Evolutionary conservation across 2,329 filamentous ascomycete genomes (phyloP).

Genomic region (Xylariaceae sp.): DNA sequence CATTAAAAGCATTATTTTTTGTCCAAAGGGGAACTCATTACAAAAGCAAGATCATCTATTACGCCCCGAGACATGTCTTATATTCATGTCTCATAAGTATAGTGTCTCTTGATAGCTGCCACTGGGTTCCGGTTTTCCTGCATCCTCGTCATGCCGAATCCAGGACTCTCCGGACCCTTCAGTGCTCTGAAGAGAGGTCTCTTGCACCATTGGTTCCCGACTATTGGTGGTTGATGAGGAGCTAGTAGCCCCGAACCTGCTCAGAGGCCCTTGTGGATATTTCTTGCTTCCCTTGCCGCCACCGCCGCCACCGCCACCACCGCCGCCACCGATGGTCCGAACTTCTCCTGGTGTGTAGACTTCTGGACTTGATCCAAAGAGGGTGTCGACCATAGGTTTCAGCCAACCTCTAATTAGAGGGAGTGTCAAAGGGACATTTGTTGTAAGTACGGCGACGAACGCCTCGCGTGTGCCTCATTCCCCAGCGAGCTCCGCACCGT

Average conservation of each 20-base stretch:
- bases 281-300: too few species aligned
- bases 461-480: conserved; percentile 42
- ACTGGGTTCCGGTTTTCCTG: too few species aligned
- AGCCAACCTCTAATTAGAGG: conserved; percentile 40
- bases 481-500: conserved; percentile 39
- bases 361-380: conserved; percentile 5
- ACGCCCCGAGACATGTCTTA: too few species aligned
- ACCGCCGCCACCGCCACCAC: too few species aligned
- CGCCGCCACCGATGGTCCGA: conserved; percentile 7
- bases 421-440: conserved; percentile 44
- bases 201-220: conserved; percentile 8
- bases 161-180: conserved; percentile 1
- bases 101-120: too few species aligned
- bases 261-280: background rate
- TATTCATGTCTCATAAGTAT: too few species aligned
- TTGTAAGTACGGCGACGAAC: conserved; percentile 42
- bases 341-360: background rate
- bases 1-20: too few species aligned
- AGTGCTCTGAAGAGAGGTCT: conserved; percentile 6
- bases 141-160: too few species aligned
- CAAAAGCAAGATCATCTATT: too few species aligned
- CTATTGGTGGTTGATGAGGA: conserved; percentile 5
- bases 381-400: conserved; percentile 26
- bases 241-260: background rate
- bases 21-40: too few species aligned